Percentiles rank a stretch among this genome's conserved stretches.
These are phyloP conservation scores for Friedmanniomyces simplex DNA, from an alignment of 495 filamentous ascomycete genomes.

Conservation along the genomic window DNA sequence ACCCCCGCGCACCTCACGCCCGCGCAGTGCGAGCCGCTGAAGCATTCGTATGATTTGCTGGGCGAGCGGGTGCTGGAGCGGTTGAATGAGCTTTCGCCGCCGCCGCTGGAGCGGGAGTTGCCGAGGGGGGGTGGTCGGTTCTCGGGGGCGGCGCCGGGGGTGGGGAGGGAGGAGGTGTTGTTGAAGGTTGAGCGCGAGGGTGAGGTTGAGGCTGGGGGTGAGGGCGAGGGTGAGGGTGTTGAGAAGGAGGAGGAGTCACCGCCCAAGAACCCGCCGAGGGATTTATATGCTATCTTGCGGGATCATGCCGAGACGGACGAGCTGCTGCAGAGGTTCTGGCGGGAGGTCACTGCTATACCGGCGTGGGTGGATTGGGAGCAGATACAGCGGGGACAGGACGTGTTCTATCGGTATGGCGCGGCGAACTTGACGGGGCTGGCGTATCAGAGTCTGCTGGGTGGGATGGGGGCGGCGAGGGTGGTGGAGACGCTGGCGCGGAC, in stretches of 20 bases:
- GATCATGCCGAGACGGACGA: conserved; percentile 48
- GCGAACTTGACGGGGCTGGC: conserved; percentile 52
- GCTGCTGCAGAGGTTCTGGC: conserved; percentile 53
- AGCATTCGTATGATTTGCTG: conserved; percentile 55
- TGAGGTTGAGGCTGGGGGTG: background rate
- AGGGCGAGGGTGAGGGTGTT: background rate
- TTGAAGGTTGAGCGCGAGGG: background rate
- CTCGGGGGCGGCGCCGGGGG: conserved; percentile 1
- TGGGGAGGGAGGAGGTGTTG: background rate
- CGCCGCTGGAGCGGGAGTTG: conserved; percentile 22
- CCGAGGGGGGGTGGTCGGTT: conserved; percentile 26
- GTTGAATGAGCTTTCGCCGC: conserved; percentile 47
- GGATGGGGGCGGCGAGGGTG: conserved; percentile 45
- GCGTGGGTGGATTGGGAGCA: conserved; percentile 77
- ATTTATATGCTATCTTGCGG: conserved; percentile 52
- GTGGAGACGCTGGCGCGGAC: conserved; percentile 69
- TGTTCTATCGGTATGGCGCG: conserved; percentile 52
- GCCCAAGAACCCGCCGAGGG: conserved; percentile 28
- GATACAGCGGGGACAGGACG: conserved; percentile 57
- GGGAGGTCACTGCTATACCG: conserved; percentile 57
- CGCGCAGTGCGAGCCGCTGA: conserved; percentile 51
- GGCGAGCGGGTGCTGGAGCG: conserved; percentile 53
- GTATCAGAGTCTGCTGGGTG: conserved; percentile 56
- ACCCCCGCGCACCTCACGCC: conserved; percentile 52
- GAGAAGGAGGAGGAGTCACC: conserved; percentile 9